A percentile compares a stretch with the other conserved stretches of the same genome.
phyloP scores from a whole-genome alignment of 768 basidiomycete species.

The Lyophyllum semitale region DNA sequence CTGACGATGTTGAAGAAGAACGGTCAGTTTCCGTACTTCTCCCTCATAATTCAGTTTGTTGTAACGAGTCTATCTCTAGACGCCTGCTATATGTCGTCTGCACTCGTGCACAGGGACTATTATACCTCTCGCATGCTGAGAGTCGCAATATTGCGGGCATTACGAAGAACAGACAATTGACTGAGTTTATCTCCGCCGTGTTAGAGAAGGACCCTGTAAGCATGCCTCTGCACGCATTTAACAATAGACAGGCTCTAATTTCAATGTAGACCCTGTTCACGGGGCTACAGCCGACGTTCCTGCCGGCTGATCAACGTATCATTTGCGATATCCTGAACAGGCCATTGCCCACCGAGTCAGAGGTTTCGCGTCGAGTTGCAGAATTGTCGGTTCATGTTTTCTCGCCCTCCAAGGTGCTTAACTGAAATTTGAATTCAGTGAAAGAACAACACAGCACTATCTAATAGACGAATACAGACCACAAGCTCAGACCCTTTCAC shows the following conservation, averaged over 20 bases:
- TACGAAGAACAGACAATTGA: slow-evolving; percentile 49
- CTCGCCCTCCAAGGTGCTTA: slow-evolving; percentile 5
- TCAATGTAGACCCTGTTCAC: slow-evolving; percentile 43
- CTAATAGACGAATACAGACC: slow-evolving; percentile 8
- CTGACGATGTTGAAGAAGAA: slow-evolving; percentile 81
- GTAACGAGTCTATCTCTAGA: slow-evolving; percentile 33
- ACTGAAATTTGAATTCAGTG: slow-evolving; percentile 22
- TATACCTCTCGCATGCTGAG: slow-evolving; percentile 56
- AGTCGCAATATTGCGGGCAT: slow-evolving; percentile 48
- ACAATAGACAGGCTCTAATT: slow-evolving; percentile 1
- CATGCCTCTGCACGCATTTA: background rate
- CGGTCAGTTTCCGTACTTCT: slow-evolving; percentile 44
- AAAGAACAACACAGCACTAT: slow-evolving; percentile 25
- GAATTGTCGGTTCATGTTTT: slow-evolving; percentile 48
- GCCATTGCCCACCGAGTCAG: slow-evolving; percentile 40
- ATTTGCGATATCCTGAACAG: slow-evolving; percentile 59
- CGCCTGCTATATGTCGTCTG: slow-evolving; percentile 88
- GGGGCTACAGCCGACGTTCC: slow-evolving; percentile 42
- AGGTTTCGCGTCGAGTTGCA: slow-evolving; percentile 39
- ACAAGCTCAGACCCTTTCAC: slow-evolving; percentile 7
- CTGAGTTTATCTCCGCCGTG: slow-evolving; percentile 57
- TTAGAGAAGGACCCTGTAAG: slow-evolving; percentile 44
- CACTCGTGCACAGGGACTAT: slow-evolving; percentile 76
- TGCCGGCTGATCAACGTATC: slow-evolving; percentile 42
- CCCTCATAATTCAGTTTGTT: background rate